phyloP scores from a whole-genome alignment of 306 rosid genomes.

The Purshia tridentata region DNA sequence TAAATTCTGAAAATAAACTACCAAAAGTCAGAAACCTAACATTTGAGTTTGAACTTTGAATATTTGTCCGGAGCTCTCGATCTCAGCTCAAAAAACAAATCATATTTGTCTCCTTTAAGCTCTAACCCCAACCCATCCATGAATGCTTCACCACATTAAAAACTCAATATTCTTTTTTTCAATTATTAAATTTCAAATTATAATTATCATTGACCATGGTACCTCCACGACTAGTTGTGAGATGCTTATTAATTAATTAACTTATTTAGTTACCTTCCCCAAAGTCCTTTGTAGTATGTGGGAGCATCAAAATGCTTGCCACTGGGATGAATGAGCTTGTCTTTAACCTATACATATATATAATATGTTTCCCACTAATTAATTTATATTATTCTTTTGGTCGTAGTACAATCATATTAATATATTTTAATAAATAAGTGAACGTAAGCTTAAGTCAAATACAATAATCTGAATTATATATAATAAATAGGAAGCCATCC shows the following conservation, averaged over 20 bases:
- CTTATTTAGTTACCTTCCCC: background rate
- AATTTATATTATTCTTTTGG: background rate
- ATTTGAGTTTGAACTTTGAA: conserved; percentile 19
- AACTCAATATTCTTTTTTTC: background rate
- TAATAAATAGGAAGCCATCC: no score
- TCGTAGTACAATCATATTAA: conserved; percentile 5
- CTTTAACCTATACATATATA: background rate
- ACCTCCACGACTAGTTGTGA: conserved; percentile 5
- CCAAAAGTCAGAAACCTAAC: conserved; percentile 7
- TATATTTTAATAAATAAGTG: background rate
- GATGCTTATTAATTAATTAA: background rate
- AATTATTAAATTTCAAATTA: background rate
- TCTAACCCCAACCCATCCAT: background rate
- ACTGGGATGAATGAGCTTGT: conserved; percentile 4
- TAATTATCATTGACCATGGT: conserved; percentile 11
- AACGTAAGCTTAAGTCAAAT: background rate
- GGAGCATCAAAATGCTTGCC: conserved; percentile 23
- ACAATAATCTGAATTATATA: background rate
- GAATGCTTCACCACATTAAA: background rate
- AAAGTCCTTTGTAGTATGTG: background rate
- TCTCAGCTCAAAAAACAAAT: background rate
- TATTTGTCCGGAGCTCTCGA: background rate
- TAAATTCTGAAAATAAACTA: background rate
- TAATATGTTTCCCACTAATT: background rate
- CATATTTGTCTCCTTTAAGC: background rate